Base-by-base conservation (phyloP, 345 rosid genomes). In the Zanthoxylum bungeanum region DNA sequence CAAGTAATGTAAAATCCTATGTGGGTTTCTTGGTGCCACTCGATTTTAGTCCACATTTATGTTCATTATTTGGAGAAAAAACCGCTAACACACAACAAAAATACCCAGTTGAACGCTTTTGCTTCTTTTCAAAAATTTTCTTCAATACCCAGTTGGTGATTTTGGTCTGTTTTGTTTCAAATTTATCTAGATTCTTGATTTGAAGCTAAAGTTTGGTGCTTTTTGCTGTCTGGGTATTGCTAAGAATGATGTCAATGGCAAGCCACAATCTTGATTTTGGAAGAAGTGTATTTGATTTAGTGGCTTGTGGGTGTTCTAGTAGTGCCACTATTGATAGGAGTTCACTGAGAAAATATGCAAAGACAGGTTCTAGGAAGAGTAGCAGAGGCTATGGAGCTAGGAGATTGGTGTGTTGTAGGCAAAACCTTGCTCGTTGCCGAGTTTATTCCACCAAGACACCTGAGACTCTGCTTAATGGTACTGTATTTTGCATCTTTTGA, bases 191-290 rank as follows among this genome's bases (percentile, higher is more conserved):
- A 72, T 65, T 47, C 72, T 66, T 27, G 34, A 51, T 24, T 67
- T 9, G 66, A 55, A 57, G 49, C 22, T 59, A 49, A 61, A 40
- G 30, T 69, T 28, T 64, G 36, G 51, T 49, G 33, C 39, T 51
- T 72, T 77, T 66, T 30, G 49, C 68, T 77, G 64, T 82, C 46
- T 74, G 67, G 77, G 74, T 82, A 57, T 65, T 56, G 66, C 72
- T 60, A 50, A 88, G 84, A 74, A 90, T 90, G 90, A 79, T 89
- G 88, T 85, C 91, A 75, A 36, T 88, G 81, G 79, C 93, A 36
- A 85, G 97, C 81, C 86, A 61, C 55, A 83, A 83, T 66, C 89
- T 88, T 75, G 93, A 93, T 72, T 84, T 84, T 77, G 84, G 89
- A 25, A 81, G 81, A 71, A 80, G 85, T 75, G 78, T 81, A 66